Evolutionary conservation across 2,329 filamentous ascomycete genomes (phyloP), one percentile per base, ranked within the genome.

Genomic region (Pseudogymnoascus sp.): DNA sequence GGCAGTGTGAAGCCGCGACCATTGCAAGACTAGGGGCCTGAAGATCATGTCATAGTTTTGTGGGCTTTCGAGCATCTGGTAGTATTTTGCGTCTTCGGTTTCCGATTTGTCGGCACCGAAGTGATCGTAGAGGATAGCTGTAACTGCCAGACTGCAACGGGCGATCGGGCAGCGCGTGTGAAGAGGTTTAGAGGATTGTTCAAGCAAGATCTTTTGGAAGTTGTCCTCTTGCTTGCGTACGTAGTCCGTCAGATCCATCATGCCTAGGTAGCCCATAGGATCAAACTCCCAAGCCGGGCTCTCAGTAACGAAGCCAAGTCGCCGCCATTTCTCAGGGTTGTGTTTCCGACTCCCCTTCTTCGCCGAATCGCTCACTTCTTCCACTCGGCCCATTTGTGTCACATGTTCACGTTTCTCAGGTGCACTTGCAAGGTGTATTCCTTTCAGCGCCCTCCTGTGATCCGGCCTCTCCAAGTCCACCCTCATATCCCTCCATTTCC

Each of bases 181-280:
- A 21, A 84, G 71, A 1, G 90, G 84, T 71, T 86, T 86, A 6
- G 88, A 86, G 3, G 90, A 89, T 76, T 99, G 95, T 76, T 99
- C 95, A 37, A 97, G 79, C 14, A 99, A 78, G 69, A 96, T 81
- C 77, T 96, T 97, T 74, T 96, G 93, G 70, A 96, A 98, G 10
- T 86, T 86, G 73, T 97, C 93, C 74, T 96, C 92, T 73, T 96
- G 88, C 73, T 92, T 96, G 72, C 90, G 85, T 60, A 96, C 92
- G 74, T 92, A 99, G 75, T 98, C 93, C 1, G 92, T 91, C 71
- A 99, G 77, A 75, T 99, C 95, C 93, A 99, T 98, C 85, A 99
- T 91, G 28, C 95, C 95, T 63, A 99, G 77, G 74, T 93, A 98
- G 0, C 95, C 95, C 28, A 90, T 89, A 41, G 85, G 80, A 19